phyloP scores from a whole-genome alignment of 768 basidiomycete species.

The Phylloporus arenicola region DNA sequence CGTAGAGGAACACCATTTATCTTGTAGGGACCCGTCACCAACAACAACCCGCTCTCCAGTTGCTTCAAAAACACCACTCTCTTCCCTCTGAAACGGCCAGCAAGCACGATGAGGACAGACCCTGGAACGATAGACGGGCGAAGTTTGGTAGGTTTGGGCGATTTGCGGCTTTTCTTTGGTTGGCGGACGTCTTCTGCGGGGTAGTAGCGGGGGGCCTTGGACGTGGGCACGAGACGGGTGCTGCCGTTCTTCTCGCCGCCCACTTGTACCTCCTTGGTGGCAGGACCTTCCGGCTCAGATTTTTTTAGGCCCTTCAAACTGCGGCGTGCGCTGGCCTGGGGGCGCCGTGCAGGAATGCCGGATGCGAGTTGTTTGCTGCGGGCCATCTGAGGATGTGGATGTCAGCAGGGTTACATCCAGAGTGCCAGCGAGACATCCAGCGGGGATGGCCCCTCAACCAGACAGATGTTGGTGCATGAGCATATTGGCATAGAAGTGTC shows the following conservation, averaged over 20 bases:
- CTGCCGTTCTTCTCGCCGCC: slow-evolving; percentile 89
- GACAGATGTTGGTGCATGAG: neutral
- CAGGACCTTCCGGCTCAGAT: slow-evolving; percentile 55
- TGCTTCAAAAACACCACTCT: slow-evolving; percentile 98
- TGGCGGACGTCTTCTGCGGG: slow-evolving; percentile 89
- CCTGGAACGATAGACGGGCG: slow-evolving; percentile 90
- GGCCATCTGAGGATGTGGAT: slow-evolving; percentile 57
- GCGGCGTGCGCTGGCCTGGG: slow-evolving; percentile 74
- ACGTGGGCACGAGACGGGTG: slow-evolving; percentile 79
- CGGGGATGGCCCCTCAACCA: slow-evolving; percentile 13
- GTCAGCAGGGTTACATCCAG: slow-evolving; percentile 34
- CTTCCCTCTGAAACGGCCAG: slow-evolving; percentile 97
- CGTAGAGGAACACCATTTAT: slow-evolving; percentile 97
- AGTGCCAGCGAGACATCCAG: slow-evolving; percentile 29
- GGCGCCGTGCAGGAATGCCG: slow-evolving; percentile 76
- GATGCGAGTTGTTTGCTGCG: slow-evolving; percentile 81
- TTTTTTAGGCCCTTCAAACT: slow-evolving; percentile 83
- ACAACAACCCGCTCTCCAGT: slow-evolving; percentile 81
- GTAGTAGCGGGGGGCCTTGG: slow-evolving; percentile 87
- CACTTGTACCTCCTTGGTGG: slow-evolving; percentile 72
- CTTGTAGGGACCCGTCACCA: slow-evolving; percentile 97
- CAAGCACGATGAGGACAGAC: slow-evolving; percentile 91
- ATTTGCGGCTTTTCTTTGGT: slow-evolving; percentile 91
- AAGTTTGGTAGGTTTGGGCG: slow-evolving; percentile 68
- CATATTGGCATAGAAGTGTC: neutral